Base-by-base conservation (phyloP, 179 eudicot species). In the Beta macrorhiza region DNA sequence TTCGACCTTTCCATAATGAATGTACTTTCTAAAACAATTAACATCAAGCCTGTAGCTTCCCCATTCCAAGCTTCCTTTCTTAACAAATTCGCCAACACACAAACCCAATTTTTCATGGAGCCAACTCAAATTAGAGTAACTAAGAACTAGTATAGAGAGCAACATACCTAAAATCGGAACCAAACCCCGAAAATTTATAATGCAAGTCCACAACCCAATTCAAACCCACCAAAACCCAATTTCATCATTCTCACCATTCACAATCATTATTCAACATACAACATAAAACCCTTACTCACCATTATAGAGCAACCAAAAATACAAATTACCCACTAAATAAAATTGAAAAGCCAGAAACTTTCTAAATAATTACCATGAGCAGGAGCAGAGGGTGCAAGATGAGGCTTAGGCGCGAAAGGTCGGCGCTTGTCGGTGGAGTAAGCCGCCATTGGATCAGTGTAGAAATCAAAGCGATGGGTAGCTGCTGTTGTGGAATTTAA, bases 361-460 rank as follows among this genome's bases (percentile, higher is more conserved):
- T 52, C 29, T n/a, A 0, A 63, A 5, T n/a, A 55, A 44, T 78
- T 81, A 83, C 88, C 87, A 16, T 71, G 75, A 78, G 79, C 70
- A 74, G 85, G 7, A 49, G 53, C 42, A 71, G 88, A 68, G 16
- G 79, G 74, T 17, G 83, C 32, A 71, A 78, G 32, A 25, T 57
- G 80, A 53, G 81, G 68, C 59, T 74, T 62, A 68, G 84, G 77
- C 32, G 68, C 64, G 63, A 69, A 74, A 82, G 81, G 75, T 67
- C 72, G 86, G 80, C 88, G 85, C 59, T 86, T 93, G 71, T 90
- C 80, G 55, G 86, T 77, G n/a, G 97, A 91, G 77, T 88, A 93
- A 49, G 97, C 97, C 15, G 97, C 85, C 91, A 92, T 87, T 9
- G 98, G 98, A 76, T 95, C 93, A 2, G 97, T 95, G 82, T 95